Percentiles rank a stretch among this genome's conserved stretches.
phyloP scores from a whole-genome alignment of 345 rosid species.

The Nasturtium officinale region DNA sequence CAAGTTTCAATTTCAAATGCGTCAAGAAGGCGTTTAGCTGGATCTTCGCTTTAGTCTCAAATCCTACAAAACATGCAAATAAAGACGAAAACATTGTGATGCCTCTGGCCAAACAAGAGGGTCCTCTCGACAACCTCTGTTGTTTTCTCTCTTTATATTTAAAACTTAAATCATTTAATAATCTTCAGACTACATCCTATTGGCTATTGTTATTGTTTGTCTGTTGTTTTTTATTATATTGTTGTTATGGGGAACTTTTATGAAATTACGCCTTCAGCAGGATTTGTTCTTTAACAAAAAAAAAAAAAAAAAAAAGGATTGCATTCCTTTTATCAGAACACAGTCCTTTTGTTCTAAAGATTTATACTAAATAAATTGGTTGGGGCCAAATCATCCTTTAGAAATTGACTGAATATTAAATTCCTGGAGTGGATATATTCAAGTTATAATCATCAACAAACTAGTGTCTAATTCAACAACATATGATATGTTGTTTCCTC shows the following conservation, averaged over 20 bases:
- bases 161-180: neutral
- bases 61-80: constrained; percentile 4
- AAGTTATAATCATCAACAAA: too few relatives aligned
- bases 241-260: neutral
- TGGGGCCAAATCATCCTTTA: neutral
- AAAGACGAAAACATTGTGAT: constrained; percentile 12
- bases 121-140: neutral
- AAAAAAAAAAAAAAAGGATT: too few relatives aligned
- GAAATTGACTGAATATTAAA: neutral
- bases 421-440: neutral
- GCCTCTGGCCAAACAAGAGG: constrained; percentile 30
- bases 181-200: neutral
- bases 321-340: neutral
- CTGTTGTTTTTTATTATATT: constrained; percentile 7
- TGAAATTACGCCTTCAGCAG: neutral
- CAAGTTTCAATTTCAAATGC: constrained; percentile 86
- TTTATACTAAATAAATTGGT: neutral
- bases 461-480: neutral
- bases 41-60: constrained; percentile 49
- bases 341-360: too few relatives aligned
- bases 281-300: too few relatives aligned
- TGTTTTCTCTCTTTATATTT: neutral
- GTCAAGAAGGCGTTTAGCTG: constrained; percentile 78
- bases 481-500: neutral
- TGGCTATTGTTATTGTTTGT: neutral